Evolutionary conservation across 2,329 filamentous ascomycete species (phyloP).

Genomic region (Kalmusia sp.): DNA sequence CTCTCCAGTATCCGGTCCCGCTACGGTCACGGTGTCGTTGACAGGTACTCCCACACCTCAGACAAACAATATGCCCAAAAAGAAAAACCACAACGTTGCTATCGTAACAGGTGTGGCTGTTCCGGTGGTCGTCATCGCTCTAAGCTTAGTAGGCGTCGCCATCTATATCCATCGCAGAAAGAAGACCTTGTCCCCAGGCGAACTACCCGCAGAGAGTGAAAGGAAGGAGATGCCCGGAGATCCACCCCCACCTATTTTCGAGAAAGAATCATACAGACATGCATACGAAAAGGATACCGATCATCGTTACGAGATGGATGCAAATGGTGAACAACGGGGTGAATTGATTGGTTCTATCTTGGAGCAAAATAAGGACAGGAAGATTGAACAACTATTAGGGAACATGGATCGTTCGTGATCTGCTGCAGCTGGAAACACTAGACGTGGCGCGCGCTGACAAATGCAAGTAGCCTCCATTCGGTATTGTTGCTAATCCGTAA

Average conservation of each 20-base stretch:
- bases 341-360: not conserved
- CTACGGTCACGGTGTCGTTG: not conserved
- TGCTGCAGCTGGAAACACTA: not conserved
- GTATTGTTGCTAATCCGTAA: no score
- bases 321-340: not conserved
- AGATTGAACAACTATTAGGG: not conserved
- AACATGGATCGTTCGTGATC: not conserved
- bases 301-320: not conserved
- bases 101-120: conserved; percentile 14
- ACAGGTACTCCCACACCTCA: not conserved
- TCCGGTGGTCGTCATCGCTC: conserved; percentile 14
- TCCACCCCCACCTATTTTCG: not conserved
- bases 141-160: conserved; percentile 9
- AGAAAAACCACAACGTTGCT: conserved; percentile 4
- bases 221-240: not conserved
- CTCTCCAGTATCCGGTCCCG: not conserved
- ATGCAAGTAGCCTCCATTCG: no score
- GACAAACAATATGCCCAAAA: not conserved
- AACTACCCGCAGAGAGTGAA: not conserved
- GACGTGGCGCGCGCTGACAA: not conserved
- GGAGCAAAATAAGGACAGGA: not conserved
- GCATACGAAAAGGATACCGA: not conserved
- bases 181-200: not conserved
- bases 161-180: conserved; percentile 9
- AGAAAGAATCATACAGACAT: not conserved